Conservation (phyloP, 495 filamentous ascomycete species). For the Hapsidospora chrysogenum region DNA sequence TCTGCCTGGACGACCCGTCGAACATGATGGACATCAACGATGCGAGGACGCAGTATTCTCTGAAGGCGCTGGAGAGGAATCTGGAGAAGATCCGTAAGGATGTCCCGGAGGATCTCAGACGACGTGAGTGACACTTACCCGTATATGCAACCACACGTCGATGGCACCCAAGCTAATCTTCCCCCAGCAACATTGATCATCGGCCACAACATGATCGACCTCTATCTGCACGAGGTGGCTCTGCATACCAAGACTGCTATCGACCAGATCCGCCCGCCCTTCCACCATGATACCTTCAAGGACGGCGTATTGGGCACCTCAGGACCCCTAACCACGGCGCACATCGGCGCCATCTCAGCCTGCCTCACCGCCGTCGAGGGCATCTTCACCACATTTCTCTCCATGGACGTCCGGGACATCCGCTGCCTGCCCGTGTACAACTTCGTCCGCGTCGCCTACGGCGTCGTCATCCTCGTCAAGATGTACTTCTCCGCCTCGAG, state of each 20-base stretch:
- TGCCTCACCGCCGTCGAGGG: conserved; percentile 58
- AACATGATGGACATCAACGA: conserved; percentile 53
- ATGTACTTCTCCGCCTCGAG: conserved; percentile 63
- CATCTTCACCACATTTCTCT: conserved; percentile 52
- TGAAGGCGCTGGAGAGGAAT: conserved; percentile 63
- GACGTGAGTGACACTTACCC: conserved; percentile 19
- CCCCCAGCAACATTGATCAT: conserved; percentile 36
- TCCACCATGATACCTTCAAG: conserved; percentile 23
- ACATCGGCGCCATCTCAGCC: conserved; percentile 54
- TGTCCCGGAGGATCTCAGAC: conserved; percentile 27
- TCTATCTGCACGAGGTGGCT: conserved; percentile 80
- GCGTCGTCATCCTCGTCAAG: conserved; percentile 75
- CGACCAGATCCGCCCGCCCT: conserved; percentile 39
- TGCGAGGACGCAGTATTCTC: conserved; percentile 51
- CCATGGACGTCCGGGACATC: conserved; percentile 41
- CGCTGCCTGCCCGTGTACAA: conserved; percentile 59
- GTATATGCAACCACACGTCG: not conserved
- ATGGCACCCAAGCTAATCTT: conserved; percentile 1
- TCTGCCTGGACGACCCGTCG: conserved; percentile 58
- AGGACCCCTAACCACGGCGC: conserved; percentile 36
- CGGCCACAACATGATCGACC: conserved; percentile 44
- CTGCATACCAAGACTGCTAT: conserved; percentile 49
- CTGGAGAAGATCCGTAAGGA: conserved; percentile 49
- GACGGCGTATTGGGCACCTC: conserved; percentile 19
- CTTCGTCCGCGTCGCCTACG: conserved; percentile 61